A percentile compares a stretch with the other conserved stretches of the same genome.
These are phyloP conservation scores for Kodamaea hsintzibuensis DNA, from an alignment of 805 yeast species.

Conservation along the genomic window DNA sequence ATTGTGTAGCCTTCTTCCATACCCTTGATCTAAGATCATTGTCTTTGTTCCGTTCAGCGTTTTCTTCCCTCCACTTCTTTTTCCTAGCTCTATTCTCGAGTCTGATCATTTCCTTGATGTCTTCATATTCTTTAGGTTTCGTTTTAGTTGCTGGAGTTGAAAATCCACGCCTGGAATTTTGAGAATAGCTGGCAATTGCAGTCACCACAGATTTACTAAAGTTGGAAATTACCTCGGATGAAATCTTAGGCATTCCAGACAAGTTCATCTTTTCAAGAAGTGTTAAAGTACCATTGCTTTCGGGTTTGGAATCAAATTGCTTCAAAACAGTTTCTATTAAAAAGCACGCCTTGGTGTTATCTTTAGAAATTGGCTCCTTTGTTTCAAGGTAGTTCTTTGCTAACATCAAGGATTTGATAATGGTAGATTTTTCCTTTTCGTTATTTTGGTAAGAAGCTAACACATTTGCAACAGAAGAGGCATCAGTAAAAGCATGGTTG, in stretches of 20 bases:
- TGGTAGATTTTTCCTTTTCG: constrained; percentile 21
- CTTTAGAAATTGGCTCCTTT: constrained; percentile 12
- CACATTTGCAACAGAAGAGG: constrained; percentile 20
- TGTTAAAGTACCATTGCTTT: not conserved
- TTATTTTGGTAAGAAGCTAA: constrained; percentile 22
- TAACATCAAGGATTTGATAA: constrained; percentile 29
- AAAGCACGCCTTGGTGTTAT: constrained; percentile 20
- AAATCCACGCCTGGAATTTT: constrained; percentile 20
- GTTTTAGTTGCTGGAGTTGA: constrained; percentile 21
- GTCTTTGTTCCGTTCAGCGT: constrained; percentile 80
- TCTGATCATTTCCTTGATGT: constrained; percentile 57
- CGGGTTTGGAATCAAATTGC: constrained; percentile 13
- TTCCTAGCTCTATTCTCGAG: constrained; percentile 75
- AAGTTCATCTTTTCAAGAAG: not conserved
- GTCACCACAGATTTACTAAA: constrained; percentile 12
- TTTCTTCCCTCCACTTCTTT: constrained; percentile 80
- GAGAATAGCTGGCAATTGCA: constrained; percentile 11
- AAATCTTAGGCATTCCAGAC: constrained; percentile 10
- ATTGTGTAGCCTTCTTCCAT: constrained; percentile 62
- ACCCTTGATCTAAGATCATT: constrained; percentile 82
- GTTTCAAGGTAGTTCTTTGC: constrained; percentile 34
- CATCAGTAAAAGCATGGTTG: constrained; percentile 12
- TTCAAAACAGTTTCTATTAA: constrained; percentile 26
- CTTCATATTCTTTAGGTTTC: constrained; percentile 30
- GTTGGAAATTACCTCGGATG: constrained; percentile 9